Base-by-base conservation (phyloP, 208 protist genomes). In the Acanthamoeba healyi region DNA sequence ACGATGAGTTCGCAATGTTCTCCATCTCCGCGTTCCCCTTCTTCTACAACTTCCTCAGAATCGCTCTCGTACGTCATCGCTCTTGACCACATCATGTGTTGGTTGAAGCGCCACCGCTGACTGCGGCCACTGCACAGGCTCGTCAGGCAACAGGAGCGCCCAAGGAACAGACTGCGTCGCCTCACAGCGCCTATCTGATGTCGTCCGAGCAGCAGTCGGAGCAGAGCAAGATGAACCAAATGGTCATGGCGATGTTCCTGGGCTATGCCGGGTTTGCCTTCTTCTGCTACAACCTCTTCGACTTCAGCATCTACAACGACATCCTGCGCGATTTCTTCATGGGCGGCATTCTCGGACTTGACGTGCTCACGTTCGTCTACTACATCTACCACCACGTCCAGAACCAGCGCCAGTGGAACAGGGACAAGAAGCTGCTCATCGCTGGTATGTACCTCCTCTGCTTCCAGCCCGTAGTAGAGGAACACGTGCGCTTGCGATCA, bases 301-400 rank as follows among this genome's bases (percentile, higher is more conserved):
- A 84, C 74, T 84, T 84, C 32, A 84, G 74, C 74, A 58, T 84
- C 46, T 84, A 84, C 74, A 84, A 84, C 74, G 74, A 84, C 46
- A 84, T 84, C 44, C 42, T 84, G 74, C 74, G 74, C 74, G 74
- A 84, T 32, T 84, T 49, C 42, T 10, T 84, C 15, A 84, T 84
- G 74, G 74, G 44, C 24, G 6, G 4, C 74, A 84, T 84, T 22
- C 74, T 84, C 26, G 74, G 74, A 0, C 74, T 84, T 29, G 74
- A 84, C 12, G 74, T 84, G 15, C 44, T 56, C n/a, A 84, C 74
- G 22, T 58, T 84, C 44, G 42, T 56, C 44, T 84, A 84, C 74
- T 84, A 84, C 44, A 84, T 84, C 74, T 58, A 84, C 74, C 32
- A 58, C 29, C 74, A 84, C 74, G 46, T 84, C 4, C 74, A 84